Evolutionary conservation across 352 stramenopile genomes (phyloP), one percentile per base, ranked within the genome.

Genomic region (Phytophthora cryptogea): DNA sequence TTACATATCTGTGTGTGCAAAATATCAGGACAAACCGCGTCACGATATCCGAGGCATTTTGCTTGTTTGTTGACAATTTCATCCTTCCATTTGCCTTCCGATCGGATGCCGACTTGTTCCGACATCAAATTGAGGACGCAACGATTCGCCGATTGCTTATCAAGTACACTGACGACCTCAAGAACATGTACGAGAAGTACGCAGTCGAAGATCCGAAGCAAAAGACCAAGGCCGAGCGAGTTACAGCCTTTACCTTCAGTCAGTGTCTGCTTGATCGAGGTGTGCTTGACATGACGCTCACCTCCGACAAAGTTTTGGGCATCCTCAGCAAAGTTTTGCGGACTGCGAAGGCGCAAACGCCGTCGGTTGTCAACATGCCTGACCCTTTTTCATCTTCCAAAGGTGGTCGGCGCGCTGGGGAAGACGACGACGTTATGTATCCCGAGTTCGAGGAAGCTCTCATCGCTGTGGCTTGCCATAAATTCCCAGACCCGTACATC

Each of bases 401-500:
- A 54, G 42, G 6, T 32, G 42, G 43, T 9, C 33, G 44, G 4
- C 57, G 61, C 5, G 41, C 70, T 36, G 42, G 50, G 13, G 76
- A 85, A 46, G 74, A 83, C 13, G 74, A 88, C 32, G 83, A 88
- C 16, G 50, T 92, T 10, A 59, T 64, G 33, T 90, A 83, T 54
- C 65, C 80, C 11, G 72, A 81, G 54, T 92, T 90, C 40, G 72
- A 92, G 44, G 83, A 92, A 58, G 70, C 78, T 4, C 69, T 90
- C 51, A 70, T 90, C 49, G 80, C 77, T 35, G 72, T 89, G 20
- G 80, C 83, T 31, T 90, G 83, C 63, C 72, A 88, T 64, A 92
- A 90, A 63, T 90, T 89, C 48, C 78, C 80, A 10, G 83, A 92
- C 44, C 83, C 80, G 26, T 92, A 89, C 56, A 65, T 72, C n/a